phyloP scores from a whole-genome alignment of 1,139 yeast genomes.

The Suhomyces coccinellae region DNA sequence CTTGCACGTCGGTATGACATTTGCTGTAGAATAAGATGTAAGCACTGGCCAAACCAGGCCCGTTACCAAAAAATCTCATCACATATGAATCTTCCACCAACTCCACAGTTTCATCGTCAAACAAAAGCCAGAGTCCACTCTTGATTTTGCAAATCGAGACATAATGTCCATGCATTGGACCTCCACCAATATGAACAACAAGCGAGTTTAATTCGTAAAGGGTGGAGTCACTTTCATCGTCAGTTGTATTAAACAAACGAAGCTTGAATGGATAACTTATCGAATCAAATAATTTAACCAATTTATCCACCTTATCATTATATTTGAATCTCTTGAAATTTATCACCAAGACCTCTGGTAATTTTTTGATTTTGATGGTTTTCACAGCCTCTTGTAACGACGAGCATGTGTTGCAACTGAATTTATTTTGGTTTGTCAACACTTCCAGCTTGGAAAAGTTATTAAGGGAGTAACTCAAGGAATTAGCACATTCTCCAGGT shows the following conservation, averaged over 20 bases:
- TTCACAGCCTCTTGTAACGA: slow-evolving; percentile 94
- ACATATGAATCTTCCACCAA: slow-evolving; percentile 83
- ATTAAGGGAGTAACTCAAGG: slow-evolving; percentile 69
- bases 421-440: slow-evolving; percentile 83
- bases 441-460: slow-evolving; percentile 86
- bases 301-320: slow-evolving; percentile 76
- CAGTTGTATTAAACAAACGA: slow-evolving; percentile 74
- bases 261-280: slow-evolving; percentile 77
- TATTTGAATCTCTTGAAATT: slow-evolving; percentile 91
- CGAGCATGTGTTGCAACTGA: slow-evolving; percentile 87
- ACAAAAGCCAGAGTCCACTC: slow-evolving; percentile 82
- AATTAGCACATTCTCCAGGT: slow-evolving; percentile 60
- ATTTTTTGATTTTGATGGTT: slow-evolving; percentile 74
- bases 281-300: slow-evolving; percentile 84
- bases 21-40: slow-evolving; percentile 74
- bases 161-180: slow-evolving; percentile 97
- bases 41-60: slow-evolving; percentile 88
- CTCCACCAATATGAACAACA: slow-evolving; percentile 95
- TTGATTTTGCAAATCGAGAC: slow-evolving; percentile 82
- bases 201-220: slow-evolving; percentile 81
- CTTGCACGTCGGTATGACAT: slow-evolving; percentile 23
- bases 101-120: slow-evolving; percentile 95
- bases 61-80: slow-evolving; percentile 83
- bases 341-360: slow-evolving; percentile 78
- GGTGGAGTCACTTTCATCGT: slow-evolving; percentile 36